A percentile compares a stretch with the other conserved stretches of the same genome.
These are phyloP conservation scores for Colletotrichum sidae DNA, from an alignment of 2,329 filamentous ascomycete species.

Conservation along the genomic window DNA sequence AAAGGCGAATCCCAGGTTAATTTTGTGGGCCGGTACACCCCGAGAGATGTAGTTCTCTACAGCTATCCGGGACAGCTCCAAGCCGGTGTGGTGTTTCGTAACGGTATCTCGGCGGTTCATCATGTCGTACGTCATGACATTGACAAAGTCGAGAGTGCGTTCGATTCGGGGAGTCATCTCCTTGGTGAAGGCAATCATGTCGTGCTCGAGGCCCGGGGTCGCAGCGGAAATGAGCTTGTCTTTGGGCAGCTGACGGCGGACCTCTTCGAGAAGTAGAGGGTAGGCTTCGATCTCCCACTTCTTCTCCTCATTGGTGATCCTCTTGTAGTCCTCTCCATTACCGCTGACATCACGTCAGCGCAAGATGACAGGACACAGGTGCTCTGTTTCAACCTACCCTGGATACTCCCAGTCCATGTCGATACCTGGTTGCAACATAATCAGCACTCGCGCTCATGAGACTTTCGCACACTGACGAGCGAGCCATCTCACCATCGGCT, in stretches of 20 bases:
- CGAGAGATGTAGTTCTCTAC: conserved; percentile 70
- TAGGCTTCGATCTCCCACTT: conserved; percentile 72
- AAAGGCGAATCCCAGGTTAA: conserved; percentile 75
- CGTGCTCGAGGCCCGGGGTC: conserved; percentile 71
- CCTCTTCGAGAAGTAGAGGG: conserved; percentile 68
- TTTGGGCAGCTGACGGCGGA: conserved; percentile 67
- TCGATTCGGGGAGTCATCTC: conserved; percentile 69
- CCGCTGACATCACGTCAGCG: conserved; percentile 54
- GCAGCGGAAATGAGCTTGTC: conserved; percentile 74
- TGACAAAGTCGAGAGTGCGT: conserved; percentile 73
- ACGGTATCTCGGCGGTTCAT: conserved; percentile 75
- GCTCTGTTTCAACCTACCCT: conserved; percentile 47
- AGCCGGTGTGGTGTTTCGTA: conserved; percentile 75
- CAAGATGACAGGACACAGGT: not conserved
- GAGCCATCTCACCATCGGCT: conserved; percentile 68
- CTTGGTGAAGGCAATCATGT: conserved; percentile 75
- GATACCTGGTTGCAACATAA: conserved; percentile 37
- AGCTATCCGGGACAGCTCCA: conserved; percentile 64
- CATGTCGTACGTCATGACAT: conserved; percentile 77
- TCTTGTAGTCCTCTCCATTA: conserved; percentile 78
- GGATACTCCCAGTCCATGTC: conserved; percentile 76
- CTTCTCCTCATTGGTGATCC: conserved; percentile 69
- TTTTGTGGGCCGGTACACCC: conserved; percentile 62
- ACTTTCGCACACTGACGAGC: too few relatives aligned
- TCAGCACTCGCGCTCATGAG: conserved; percentile 1